Conservation (phyloP, 2,329 filamentous ascomycete species). For the Biscogniauxia marginata region DNA sequence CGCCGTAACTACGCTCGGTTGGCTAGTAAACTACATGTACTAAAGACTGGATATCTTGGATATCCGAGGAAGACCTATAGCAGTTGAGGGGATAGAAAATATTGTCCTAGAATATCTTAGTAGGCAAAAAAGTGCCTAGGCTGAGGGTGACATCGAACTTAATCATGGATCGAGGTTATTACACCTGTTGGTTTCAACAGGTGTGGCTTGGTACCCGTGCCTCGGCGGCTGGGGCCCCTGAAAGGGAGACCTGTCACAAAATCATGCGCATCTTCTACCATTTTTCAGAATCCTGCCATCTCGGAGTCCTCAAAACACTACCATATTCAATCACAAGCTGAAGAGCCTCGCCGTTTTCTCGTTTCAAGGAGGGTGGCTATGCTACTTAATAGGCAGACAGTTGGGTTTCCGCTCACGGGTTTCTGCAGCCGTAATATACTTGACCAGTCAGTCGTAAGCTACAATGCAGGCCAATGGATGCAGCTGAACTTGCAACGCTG, state of each 20-base stretch:
- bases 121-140: not conserved
- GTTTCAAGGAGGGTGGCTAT: not conserved
- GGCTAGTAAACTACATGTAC: no score
- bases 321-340: no score
- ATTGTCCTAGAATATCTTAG: not conserved
- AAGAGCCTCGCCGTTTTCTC: no score
- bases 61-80: no score
- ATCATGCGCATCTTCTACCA: no score
- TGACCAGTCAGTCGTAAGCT: not conserved
- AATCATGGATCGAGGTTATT: no score
- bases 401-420: not conserved
- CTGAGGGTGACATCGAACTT: not conserved
- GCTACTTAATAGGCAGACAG: not conserved
- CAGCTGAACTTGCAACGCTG: not conserved
- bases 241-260: not conserved
- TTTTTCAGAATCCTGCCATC: no score
- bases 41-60: no score
- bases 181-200: not conserved
- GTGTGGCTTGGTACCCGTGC: not conserved
- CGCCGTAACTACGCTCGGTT: no score
- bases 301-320: no score
- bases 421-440: not conserved
- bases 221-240: not conserved
- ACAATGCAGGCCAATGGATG: constrained; percentile 3
- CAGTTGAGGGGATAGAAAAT: no score